phyloP scores from a whole-genome alignment of 805 yeast genomes.

The Nakazawaea peltata region DNA sequence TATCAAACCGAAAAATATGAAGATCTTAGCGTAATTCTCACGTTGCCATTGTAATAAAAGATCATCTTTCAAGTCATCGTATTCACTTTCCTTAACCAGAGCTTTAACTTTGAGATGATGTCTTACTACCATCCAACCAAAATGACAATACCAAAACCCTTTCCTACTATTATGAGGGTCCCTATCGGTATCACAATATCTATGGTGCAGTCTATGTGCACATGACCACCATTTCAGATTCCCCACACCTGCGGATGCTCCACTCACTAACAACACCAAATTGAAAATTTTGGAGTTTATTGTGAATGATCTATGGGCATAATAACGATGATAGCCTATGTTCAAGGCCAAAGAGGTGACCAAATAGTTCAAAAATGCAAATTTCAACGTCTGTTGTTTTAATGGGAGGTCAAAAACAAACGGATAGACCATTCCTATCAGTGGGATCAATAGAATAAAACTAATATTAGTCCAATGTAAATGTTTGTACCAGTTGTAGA shows the following conservation, averaged over 20 bases:
- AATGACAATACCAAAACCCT: slow-evolving; percentile 75
- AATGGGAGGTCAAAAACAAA: slow-evolving; percentile 29
- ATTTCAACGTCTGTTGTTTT: slow-evolving; percentile 39
- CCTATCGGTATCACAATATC: slow-evolving; percentile 77
- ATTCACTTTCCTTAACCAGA: slow-evolving; percentile 32
- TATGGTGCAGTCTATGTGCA: slow-evolving; percentile 85
- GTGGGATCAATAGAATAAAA: slow-evolving; percentile 50
- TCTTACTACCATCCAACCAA: slow-evolving; percentile 78
- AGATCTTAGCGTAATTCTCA: slow-evolving; percentile 54
- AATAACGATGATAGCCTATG: slow-evolving; percentile 77
- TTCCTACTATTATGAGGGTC: slow-evolving; percentile 84
- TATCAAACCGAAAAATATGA: slow-evolving; percentile 36
- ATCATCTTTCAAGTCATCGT: slow-evolving; percentile 59
- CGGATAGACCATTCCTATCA: slow-evolving; percentile 34
- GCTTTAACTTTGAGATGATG: slow-evolving; percentile 49
- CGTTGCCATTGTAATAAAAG: slow-evolving; percentile 60
- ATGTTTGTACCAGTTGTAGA: slow-evolving; percentile 62
- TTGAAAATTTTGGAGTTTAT: slow-evolving; percentile 36
- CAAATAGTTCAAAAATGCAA: slow-evolving; percentile 47
- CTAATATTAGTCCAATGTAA: slow-evolving; percentile 67
- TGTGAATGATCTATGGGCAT: slow-evolving; percentile 52
- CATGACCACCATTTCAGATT: slow-evolving; percentile 73
- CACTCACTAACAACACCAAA: slow-evolving; percentile 46
- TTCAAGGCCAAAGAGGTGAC: slow-evolving; percentile 67
- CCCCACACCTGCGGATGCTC: slow-evolving; percentile 71